Percentiles rank a stretch among this genome's conserved stretches.
These are phyloP conservation scores for Claviceps quebecensis DNA, from an alignment of 2,329 filamentous ascomycete species.

Conservation along the genomic window DNA sequence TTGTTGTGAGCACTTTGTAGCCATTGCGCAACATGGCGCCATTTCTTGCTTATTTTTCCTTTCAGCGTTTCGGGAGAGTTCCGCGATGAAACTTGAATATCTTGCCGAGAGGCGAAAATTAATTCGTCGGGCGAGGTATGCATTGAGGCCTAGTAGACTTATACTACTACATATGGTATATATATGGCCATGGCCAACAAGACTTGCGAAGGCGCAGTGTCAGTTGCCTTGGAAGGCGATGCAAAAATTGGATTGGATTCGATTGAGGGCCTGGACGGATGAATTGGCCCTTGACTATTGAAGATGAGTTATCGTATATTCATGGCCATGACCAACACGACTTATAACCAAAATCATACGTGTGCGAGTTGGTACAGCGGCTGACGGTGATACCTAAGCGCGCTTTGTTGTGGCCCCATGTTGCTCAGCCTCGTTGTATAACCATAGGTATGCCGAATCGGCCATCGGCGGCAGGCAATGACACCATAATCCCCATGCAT, in stretches of 20 bases:
- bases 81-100: background rate
- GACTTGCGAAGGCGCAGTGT: too few relatives aligned
- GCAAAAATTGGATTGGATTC: background rate
- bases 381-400: too few relatives aligned
- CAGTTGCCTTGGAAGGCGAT: background rate
- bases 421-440: background rate
- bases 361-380: too few relatives aligned
- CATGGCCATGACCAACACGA: background rate
- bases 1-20: background rate
- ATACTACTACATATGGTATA: background rate
- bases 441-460: background rate
- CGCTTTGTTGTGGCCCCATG: too few relatives aligned
- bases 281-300: background rate
- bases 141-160: too few relatives aligned
- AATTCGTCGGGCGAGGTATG: too few relatives aligned
- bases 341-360: too few relatives aligned
- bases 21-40: background rate
- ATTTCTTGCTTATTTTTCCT: background rate
- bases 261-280: background rate
- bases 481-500: background rate
- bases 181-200: background rate
- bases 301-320: background rate
- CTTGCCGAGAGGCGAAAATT: too few relatives aligned
- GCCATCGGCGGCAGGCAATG: background rate
- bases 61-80: background rate